Base-by-base conservation (phyloP, 2,329 filamentous ascomycete species). In the Ophiostoma montium region DNA sequence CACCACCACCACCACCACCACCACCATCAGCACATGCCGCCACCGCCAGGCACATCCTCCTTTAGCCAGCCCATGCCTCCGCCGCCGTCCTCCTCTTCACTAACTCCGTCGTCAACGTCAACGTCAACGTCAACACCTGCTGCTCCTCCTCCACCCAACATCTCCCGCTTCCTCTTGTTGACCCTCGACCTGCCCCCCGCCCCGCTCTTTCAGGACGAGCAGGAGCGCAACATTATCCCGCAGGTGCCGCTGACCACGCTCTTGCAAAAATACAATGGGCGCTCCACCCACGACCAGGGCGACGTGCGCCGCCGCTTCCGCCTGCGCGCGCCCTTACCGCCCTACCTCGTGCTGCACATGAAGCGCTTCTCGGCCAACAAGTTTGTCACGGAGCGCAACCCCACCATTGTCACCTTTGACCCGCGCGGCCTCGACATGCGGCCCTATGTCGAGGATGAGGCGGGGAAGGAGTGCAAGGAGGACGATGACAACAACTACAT, bases 351-450 rank as follows among this genome's bases (percentile, higher is more conserved):
- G 48, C 87, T 98, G 68, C 90, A 98, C 69, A 82, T 96, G 69
- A 96, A 96, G 70, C 87, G 92, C 57, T 98, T 98, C 73, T 86
- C 82, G 57, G 82, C 84, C 56, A 98, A 98, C 71, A 95, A 95
- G 64, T 98, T 98, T 61, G 86, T 98, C 18, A 78, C 84, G 2
- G 90, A 96, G 67, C 84, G 92, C 46, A 98, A 98, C 64, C 92
- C 90, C 1, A 98, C 92, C 10, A 98, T 98, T 60, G 92, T 98
- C 55, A 96, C 90, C 0, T 98, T 96, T 65, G 86, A 90, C 55
- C 83, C 86, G 5, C 76, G 82, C 53, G 54, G 82, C 38, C 78
- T 98, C 9, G 88, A 98, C 63, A 82, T 95, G 71, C 75, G 81
- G 5, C 88, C 89, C 0, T 96, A 92, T 59, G 87, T 95, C 12